phyloP scores from a whole-genome alignment of 1,284 basidiomycete genomes.

The Chondrostereum purpureum region DNA sequence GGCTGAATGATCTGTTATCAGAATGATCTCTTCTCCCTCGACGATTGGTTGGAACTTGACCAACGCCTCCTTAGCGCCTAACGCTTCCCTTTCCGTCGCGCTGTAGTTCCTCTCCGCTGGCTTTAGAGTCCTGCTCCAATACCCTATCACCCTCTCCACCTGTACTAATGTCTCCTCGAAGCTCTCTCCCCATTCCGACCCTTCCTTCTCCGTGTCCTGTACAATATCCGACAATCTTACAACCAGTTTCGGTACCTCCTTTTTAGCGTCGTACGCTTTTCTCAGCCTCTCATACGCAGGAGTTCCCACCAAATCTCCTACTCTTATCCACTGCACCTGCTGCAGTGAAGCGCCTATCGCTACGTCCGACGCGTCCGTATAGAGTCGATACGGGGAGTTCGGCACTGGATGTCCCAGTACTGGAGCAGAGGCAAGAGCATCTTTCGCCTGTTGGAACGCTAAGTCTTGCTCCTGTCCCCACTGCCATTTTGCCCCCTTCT shows the following conservation, averaged over 20 bases:
- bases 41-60: not conserved
- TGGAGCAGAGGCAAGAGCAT: constrained; percentile 15
- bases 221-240: too few relatives aligned
- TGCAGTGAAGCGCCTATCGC: constrained; percentile 26
- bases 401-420: constrained; percentile 9
- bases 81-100: constrained; percentile 19
- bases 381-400: constrained; percentile 19
- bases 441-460: constrained; percentile 17
- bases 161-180: not conserved
- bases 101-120: constrained; percentile 13
- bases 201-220: too few relatives aligned
- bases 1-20: not conserved
- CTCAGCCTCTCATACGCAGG: constrained; percentile 21
- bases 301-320: constrained; percentile 29
- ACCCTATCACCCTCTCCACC: not conserved
- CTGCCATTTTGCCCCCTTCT: constrained; percentile 16
- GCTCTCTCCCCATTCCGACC: not conserved
- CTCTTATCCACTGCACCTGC: constrained; percentile 29
- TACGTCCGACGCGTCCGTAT: constrained; percentile 30
- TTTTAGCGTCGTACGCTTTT: constrained; percentile 13
- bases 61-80: constrained; percentile 16
- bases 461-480: constrained; percentile 19
- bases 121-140: not conserved
- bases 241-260: not conserved
- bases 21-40: not conserved